A percentile compares a stretch with the other conserved stretches of the same genome.
phyloP scores from a whole-genome alignment of 2,329 filamentous ascomycete genomes.

The Orbilia javanica region DNA sequence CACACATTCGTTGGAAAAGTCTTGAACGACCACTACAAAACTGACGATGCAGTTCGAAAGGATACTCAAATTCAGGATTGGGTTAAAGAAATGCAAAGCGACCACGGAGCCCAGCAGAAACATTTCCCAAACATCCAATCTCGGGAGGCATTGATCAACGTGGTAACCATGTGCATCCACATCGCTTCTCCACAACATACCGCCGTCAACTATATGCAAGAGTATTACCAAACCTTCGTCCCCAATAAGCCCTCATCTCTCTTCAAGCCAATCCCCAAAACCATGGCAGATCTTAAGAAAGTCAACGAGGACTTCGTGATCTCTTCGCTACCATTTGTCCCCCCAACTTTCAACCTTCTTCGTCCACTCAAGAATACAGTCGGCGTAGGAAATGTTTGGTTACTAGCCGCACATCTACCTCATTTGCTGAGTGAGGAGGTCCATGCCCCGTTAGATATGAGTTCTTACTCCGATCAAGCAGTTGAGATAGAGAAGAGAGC shows the following conservation, averaged over 20 bases:
- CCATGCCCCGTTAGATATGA: constrained; percentile 65
- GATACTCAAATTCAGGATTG: constrained; percentile 65
- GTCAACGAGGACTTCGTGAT: constrained; percentile 64
- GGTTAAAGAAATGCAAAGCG: constrained; percentile 65
- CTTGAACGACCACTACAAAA: constrained; percentile 64
- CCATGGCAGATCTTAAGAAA: constrained; percentile 63
- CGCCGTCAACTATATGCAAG: constrained; percentile 70
- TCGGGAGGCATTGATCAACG: constrained; percentile 64
- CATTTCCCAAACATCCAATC: constrained; percentile 67
- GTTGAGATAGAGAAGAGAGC: background rate
- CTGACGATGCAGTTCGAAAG: constrained; percentile 60
- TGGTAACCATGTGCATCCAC: constrained; percentile 70
- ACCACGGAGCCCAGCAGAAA: constrained; percentile 63
- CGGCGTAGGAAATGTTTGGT: constrained; percentile 65
- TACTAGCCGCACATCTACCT: constrained; percentile 67
- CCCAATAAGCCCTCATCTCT: constrained; percentile 67
- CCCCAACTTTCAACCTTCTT: constrained; percentile 25
- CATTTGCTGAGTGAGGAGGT: constrained; percentile 68
- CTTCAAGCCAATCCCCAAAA: constrained; percentile 64
- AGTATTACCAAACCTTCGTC: constrained; percentile 69
- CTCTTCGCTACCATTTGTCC: constrained; percentile 66
- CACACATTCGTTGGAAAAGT: constrained; percentile 66
- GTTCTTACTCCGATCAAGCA: constrained; percentile 64
- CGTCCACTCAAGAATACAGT: background rate
- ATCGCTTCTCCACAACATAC: constrained; percentile 69